Percentiles rank a stretch among this genome's conserved stretches.
phyloP scores from a whole-genome alignment of 2,329 filamentous ascomycete species.

The Bisporella sp. region DNA sequence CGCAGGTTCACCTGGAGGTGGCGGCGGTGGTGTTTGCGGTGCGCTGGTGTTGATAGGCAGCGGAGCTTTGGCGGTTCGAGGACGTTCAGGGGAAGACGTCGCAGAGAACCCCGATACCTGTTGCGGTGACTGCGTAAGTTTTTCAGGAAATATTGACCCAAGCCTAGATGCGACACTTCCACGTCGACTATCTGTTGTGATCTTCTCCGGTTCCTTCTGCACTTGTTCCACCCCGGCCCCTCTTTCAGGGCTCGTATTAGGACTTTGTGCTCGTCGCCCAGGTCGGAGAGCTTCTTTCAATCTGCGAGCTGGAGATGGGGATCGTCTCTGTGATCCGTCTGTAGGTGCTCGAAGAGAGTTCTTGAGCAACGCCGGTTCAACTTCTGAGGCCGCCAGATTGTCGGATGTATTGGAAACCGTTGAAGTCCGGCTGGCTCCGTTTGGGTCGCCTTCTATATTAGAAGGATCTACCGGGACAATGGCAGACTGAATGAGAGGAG shows the following conservation, averaged over 20 bases:
- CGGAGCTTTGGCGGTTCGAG: constrained; percentile 17
- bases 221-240: constrained; percentile 16
- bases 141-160: constrained; percentile 24
- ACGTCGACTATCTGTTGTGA: constrained; percentile 15
- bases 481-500: constrained; percentile 55
- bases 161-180: constrained; percentile 24
- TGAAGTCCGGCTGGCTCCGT: constrained; percentile 30
- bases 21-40: constrained; percentile 19
- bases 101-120: constrained; percentile 4
- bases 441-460: neutral
- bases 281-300: constrained; percentile 64
- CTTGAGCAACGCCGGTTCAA: constrained; percentile 27
- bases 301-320: constrained; percentile 63
- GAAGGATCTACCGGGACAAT: constrained; percentile 33
- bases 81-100: constrained; percentile 22
- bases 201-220: constrained; percentile 2
- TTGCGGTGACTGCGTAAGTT: constrained; percentile 9
- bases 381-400: constrained; percentile 24
- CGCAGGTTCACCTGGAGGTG: constrained; percentile 21
- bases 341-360: constrained; percentile 34
- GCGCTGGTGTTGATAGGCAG: constrained; percentile 21
- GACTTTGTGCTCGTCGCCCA: constrained; percentile 22
- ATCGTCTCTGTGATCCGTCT: constrained; percentile 44
- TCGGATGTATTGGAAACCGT: constrained; percentile 26
- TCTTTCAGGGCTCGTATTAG: constrained; percentile 39